Base-by-base conservation (phyloP, 129 eudicot species). In the Lactuca sativa region DNA sequence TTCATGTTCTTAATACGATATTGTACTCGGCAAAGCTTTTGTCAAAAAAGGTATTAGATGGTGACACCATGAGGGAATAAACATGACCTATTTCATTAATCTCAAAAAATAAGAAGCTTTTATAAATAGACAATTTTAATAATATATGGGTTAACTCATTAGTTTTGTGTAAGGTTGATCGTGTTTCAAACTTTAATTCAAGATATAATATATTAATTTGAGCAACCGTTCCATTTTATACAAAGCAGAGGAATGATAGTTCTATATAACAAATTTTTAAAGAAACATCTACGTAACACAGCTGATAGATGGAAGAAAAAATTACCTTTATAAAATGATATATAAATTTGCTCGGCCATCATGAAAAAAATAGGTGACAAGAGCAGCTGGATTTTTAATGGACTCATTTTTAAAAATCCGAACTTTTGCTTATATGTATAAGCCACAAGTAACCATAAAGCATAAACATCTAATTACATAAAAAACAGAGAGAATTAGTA, bases 301-400 rank as follows among this genome's bases (percentile, higher is more conserved):
- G 1, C 21, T 18, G 21, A 18, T 18, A 18, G 21, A 18, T 18
- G 21, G 21, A 18, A 18, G 21, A 18, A 18, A 18, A 18, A 18
- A 18, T 18, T 76, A 77, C 89, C 86, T 81, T 81, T 6, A 84
- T 49, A 14, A 80, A 65, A 3, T 84, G 76, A 9, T 78, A 63
- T 37, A 77, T 38, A 55, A 36, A 41, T 9, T 2, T 4, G 64
- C 75, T 80, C n/a, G 88, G 86, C 47, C 87, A 87, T 73, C 52
- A 79, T 10, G 85, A 75, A 38, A 83, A 84, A 64, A 84, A 79
- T 7, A 69, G n/a, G 83, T 87, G 18, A 79, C 83, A 21, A 85
- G 87, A 14, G 91, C 83, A 44, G 53, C 55, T 12, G 4, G n/a
- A 47, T 74, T 61, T 0, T n/a, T n/a, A 9, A 44, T 38, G 0